These are phyloP conservation scores for Mucor plumbeus DNA, from an alignment of 371 early-diverging fungal genomes.

Conservation along the genomic window DNA sequence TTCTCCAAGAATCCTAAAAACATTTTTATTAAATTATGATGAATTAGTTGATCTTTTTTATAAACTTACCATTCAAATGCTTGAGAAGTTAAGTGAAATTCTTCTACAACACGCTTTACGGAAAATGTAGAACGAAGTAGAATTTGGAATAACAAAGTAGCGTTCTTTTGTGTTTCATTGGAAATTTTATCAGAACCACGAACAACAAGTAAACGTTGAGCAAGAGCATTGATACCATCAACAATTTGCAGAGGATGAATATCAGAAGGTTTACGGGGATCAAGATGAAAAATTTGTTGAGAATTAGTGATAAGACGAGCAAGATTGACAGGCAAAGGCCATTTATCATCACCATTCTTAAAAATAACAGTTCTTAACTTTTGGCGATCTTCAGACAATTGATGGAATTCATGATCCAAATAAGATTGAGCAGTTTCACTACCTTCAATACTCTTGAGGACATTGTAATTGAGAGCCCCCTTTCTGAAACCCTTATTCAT, in stretches of 20 bases:
- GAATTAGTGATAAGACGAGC: conserved; percentile 91
- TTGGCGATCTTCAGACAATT: conserved; percentile 77
- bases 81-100: conserved; percentile 84
- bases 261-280: conserved; percentile 81
- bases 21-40: neutral
- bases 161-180: conserved; percentile 89
- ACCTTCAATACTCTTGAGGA: conserved; percentile 71
- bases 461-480: conserved; percentile 67
- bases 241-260: conserved; percentile 87
- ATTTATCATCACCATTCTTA: conserved; percentile 72
- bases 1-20: conserved; percentile 81
- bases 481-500: conserved; percentile 68
- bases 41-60: neutral
- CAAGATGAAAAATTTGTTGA: conserved; percentile 86
- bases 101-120: conserved; percentile 87
- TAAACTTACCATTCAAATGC: conserved; percentile 86
- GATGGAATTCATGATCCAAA: conserved; percentile 84
- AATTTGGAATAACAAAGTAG: conserved; percentile 90
- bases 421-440: conserved; percentile 70
- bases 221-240: conserved; percentile 72
- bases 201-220: conserved; percentile 80
- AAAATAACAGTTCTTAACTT: conserved; percentile 81
- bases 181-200: conserved; percentile 89
- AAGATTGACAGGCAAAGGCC: conserved; percentile 94
- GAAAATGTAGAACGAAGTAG: conserved; percentile 86